Percentiles rank a stretch among this genome's conserved stretches.
phyloP scores from a whole-genome alignment of 352 stramenopile genomes.

The Aphanomyces stellatus region DNA sequence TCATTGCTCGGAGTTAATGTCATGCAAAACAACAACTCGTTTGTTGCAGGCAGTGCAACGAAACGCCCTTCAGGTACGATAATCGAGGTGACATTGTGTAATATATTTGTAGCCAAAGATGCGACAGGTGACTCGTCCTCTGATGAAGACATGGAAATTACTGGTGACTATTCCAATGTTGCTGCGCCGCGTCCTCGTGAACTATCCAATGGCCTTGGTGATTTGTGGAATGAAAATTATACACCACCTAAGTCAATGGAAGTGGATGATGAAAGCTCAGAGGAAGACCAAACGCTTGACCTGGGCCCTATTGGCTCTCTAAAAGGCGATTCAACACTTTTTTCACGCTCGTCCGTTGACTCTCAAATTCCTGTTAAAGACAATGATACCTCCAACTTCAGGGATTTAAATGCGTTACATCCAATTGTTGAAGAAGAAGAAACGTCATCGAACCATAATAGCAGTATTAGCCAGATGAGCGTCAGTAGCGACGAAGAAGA shows the following conservation, averaged over 20 bases:
- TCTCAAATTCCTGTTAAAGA: not conserved
- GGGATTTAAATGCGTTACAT: slow-evolving; percentile 8
- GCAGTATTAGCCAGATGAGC: slow-evolving; percentile 53
- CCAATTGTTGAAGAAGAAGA: slow-evolving; percentile 61
- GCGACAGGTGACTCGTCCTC: slow-evolving; percentile 35
- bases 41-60: slow-evolving; percentile 13
- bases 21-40: slow-evolving; percentile 10
- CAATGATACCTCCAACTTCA: not conserved
- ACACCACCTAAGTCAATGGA: not conserved
- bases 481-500: slow-evolving; percentile 25
- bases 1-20: slow-evolving; percentile 18
- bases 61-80: not conserved
- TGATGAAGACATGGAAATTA: slow-evolving; percentile 84
- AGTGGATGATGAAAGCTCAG: slow-evolving; percentile 4
- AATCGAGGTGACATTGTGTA: not conserved
- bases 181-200: slow-evolving; percentile 5
- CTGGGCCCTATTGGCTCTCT: slow-evolving; percentile 7
- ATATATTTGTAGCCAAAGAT: not conserved
- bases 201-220: slow-evolving; percentile 16
- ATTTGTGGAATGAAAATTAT: slow-evolving; percentile 15
- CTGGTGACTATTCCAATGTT: slow-evolving; percentile 59
- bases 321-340: slow-evolving; percentile 1
- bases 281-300: slow-evolving; percentile 37
- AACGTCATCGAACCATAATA: slow-evolving; percentile 42
- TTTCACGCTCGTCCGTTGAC: not conserved